phyloP scores from a whole-genome alignment of 176 grass and related monocot species.

The Paspalum notatum region DNA sequence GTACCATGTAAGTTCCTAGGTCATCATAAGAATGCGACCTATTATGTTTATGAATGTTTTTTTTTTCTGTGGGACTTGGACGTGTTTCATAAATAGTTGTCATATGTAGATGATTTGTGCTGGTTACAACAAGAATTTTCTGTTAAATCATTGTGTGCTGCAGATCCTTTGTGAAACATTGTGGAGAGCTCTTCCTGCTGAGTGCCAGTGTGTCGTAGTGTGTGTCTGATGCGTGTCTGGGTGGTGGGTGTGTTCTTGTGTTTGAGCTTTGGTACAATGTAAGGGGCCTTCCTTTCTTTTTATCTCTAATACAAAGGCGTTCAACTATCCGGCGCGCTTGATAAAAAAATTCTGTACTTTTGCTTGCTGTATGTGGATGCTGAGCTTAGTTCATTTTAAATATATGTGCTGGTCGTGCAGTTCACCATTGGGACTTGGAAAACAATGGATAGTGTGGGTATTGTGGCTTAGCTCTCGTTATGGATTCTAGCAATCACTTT shows the following conservation, averaged over 20 bases:
- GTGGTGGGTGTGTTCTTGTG: not conserved
- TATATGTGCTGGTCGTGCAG: slow-evolving; percentile 1
- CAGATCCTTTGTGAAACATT: not conserved
- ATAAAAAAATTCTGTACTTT: not conserved
- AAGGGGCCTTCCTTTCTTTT: not conserved
- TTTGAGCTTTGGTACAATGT: not conserved
- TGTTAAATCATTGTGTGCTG: slow-evolving; percentile 16
- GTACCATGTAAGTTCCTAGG: slow-evolving; percentile 92
- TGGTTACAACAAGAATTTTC: slow-evolving; percentile 11
- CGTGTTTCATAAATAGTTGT: slow-evolving; percentile 9
- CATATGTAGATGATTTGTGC: slow-evolving; percentile 10
- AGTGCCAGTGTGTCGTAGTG: not conserved
- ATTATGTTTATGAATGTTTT: not conserved
- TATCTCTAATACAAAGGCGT: not conserved
- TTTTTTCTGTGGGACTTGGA: not conserved
- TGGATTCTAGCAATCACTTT: not conserved
- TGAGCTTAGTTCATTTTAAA: slow-evolving; percentile 35
- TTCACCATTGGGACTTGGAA: slow-evolving; percentile 12
- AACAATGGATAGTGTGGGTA: slow-evolving; percentile 29
- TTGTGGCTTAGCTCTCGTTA: slow-evolving; percentile 9
- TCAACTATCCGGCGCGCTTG: not conserved
- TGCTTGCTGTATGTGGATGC: slow-evolving; percentile 21
- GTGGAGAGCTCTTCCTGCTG: not conserved
- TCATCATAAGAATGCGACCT: slow-evolving; percentile 28
- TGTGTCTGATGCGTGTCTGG: not conserved